These are phyloP conservation scores for Kwoniella mangroviensis DNA, from an alignment of 768 basidiomycete species.

Conservation along the genomic window DNA sequence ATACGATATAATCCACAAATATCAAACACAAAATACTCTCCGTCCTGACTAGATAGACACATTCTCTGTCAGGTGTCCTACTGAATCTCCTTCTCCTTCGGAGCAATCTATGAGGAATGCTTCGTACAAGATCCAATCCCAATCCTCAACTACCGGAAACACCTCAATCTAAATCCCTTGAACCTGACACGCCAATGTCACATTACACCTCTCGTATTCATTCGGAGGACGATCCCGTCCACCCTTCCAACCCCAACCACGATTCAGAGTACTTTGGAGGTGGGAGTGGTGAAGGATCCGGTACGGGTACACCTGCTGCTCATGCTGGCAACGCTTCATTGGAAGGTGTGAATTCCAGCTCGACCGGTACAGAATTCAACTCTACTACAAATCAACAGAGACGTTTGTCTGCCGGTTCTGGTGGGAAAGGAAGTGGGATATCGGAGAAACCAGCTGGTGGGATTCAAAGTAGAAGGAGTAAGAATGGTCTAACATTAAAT, in stretches of 20 bases:
- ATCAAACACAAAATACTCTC: no score
- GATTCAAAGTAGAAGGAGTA: conserved; percentile 22
- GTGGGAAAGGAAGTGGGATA: background rate
- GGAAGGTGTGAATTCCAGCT: background rate
- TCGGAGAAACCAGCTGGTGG: conserved; percentile 16
- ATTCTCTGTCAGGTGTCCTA: no score
- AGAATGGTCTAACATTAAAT: conserved; percentile 19
- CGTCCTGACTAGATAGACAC: no score
- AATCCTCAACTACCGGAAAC: conserved; percentile 10
- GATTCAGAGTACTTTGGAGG: background rate
- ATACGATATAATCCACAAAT: no score
- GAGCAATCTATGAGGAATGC: conserved; percentile 18
- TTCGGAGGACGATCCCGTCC: conserved; percentile 7
- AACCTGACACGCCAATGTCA: conserved; percentile 41
- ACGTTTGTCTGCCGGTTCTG: conserved; percentile 9
- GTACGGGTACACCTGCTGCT: conserved; percentile 4
- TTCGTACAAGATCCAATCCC: conserved; percentile 24
- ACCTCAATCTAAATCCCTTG: conserved; percentile 5
- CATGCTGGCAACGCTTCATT: conserved; percentile 4
- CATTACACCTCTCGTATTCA: conserved; percentile 36
- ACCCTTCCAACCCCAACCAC: background rate
- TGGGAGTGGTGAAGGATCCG: background rate
- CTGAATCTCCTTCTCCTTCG: no score
- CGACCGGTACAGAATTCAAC: conserved; percentile 2
- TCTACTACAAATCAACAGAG: conserved; percentile 8